Evolutionary conservation across 225 moss, liverwort and hornwort genomes (phyloP), one percentile per base, ranked within the genome.

Genomic region (Asterella californica): DNA sequence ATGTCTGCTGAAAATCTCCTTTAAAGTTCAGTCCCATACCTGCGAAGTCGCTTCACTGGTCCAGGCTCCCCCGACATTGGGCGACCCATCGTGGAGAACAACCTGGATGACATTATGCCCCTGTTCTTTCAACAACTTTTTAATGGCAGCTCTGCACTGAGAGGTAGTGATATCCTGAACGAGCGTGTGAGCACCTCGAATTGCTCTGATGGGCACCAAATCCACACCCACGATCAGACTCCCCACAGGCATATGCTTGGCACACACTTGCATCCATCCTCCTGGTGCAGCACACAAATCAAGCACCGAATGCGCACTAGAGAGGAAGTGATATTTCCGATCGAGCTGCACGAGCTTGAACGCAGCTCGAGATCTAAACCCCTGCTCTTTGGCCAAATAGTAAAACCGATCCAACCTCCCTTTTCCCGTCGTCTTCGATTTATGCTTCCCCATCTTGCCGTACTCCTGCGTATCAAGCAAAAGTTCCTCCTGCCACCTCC

Each of bases 181-280:
- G 76, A 99, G 83, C 11, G 94, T 95, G 27, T 95, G 87, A 30
- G 92, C 95, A 2, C 97, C 97, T 33, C 97, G 90, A 78, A 99
- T 99, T 25, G 97, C 94, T 55, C 94, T 88, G 64, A 99, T 99
- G 4, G 97, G 97, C 15, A 99, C 97, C 89, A 99, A 82, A 82
- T 99, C 97, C 80, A 99, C 92, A 30, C 97, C 97, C 22, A 99
- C 90, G 14, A 99, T 83, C 30, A 99, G 82, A 79, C 94, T 94
- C 34, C 97, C 97, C 45, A 99, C 93, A 4, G 97, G 97, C 94
- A 93, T 99, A 32, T 94, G 89, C 86, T 99, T 99, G 15, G 89
- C 88, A 33, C 91, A 91, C 19, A 99, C 93, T 72, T 99, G 97
- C 95, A 95, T 99, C 97, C 97, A 99, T 93, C 97, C 97, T 89